Conservation (phyloP, 805 yeast species). For the Nakazawaea ishiwadae region DNA sequence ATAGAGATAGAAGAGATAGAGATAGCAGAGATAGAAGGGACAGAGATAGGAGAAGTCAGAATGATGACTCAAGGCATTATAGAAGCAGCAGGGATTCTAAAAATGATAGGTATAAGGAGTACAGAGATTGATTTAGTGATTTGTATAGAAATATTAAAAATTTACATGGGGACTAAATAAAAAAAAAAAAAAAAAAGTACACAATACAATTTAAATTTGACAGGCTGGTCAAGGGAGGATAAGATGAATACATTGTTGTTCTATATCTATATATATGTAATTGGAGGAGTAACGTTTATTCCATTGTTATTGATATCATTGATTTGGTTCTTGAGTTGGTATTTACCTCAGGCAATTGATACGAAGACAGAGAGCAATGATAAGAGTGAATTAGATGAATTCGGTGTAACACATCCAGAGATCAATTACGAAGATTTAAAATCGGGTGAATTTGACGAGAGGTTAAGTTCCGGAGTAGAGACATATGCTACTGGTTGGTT, state of each 20-base stretch:
- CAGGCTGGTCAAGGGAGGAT: no score
- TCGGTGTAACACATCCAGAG: slow-evolving; percentile 20
- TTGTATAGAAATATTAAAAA: neutral
- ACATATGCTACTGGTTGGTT: slow-evolving; percentile 73
- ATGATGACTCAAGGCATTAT: no score
- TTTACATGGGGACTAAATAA: neutral
- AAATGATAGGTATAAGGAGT: neutral
- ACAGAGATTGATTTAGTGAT: neutral
- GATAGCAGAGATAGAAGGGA: neutral
- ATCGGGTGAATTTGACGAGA: slow-evolving; percentile 64
- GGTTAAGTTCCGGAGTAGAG: slow-evolving; percentile 53
- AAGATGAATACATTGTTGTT: slow-evolving; percentile 21
- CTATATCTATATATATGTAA: slow-evolving; percentile 46
- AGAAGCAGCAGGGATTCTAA: slow-evolving; percentile 7
- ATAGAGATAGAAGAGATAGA: slow-evolving; percentile 5
- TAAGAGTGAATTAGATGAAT: slow-evolving; percentile 18
- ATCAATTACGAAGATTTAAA: slow-evolving; percentile 36
- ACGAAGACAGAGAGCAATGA: slow-evolving; percentile 14
- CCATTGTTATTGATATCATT: slow-evolving; percentile 47
- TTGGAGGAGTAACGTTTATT: slow-evolving; percentile 81
- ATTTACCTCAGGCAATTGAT: slow-evolving; percentile 26
- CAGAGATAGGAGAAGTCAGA: neutral
- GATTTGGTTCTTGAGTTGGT: slow-evolving; percentile 31
- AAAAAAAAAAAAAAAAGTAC: neutral
- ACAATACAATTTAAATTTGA: neutral